Conservation (phyloP, 495 filamentous ascomycete genomes). For the Parathielavia hyrcaniae region DNA sequence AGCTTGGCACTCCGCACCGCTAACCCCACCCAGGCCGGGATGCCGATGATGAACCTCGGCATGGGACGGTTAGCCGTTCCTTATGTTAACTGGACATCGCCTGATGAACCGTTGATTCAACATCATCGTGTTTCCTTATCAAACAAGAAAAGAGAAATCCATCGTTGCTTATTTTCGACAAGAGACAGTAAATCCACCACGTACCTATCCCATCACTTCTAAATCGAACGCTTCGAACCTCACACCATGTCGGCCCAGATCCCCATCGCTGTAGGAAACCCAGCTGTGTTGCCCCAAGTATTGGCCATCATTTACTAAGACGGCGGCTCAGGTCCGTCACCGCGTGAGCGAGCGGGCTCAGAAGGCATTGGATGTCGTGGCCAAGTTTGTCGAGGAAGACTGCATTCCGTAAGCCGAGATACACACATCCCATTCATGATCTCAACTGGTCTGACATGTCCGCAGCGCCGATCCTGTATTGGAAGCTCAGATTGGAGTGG, state of each 20-base stretch:
- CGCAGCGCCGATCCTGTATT: constrained; percentile 64
- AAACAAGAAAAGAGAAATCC: background rate
- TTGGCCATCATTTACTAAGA: constrained; percentile 27
- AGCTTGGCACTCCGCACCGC: constrained; percentile 14
- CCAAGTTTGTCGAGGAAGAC: constrained; percentile 95
- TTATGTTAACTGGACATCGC: background rate
- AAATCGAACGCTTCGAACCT: constrained; percentile 11
- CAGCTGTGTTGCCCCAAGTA: background rate
- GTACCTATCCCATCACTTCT: background rate
- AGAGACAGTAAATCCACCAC: background rate
- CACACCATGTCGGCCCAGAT: constrained; percentile 57
- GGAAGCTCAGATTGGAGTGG: constrained; percentile 70
- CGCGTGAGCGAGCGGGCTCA: constrained; percentile 75
- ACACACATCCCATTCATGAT: constrained; percentile 6
- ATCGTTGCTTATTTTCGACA: background rate
- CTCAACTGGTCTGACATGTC: constrained; percentile 14
- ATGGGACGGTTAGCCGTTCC: constrained; percentile 13
- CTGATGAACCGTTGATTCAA: constrained; percentile 9
- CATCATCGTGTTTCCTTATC: constrained; percentile 2
- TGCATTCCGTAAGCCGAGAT: constrained; percentile 62
- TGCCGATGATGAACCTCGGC: constrained; percentile 22
- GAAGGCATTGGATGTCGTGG: constrained; percentile 63
- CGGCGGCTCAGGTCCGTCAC: constrained; percentile 38
- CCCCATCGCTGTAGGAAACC: constrained; percentile 56
- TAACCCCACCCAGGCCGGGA: constrained; percentile 16